These are phyloP conservation scores for Neopestalotiopsis sp. DNA, from an alignment of 2,329 filamentous ascomycete species.

Conservation along the genomic window DNA sequence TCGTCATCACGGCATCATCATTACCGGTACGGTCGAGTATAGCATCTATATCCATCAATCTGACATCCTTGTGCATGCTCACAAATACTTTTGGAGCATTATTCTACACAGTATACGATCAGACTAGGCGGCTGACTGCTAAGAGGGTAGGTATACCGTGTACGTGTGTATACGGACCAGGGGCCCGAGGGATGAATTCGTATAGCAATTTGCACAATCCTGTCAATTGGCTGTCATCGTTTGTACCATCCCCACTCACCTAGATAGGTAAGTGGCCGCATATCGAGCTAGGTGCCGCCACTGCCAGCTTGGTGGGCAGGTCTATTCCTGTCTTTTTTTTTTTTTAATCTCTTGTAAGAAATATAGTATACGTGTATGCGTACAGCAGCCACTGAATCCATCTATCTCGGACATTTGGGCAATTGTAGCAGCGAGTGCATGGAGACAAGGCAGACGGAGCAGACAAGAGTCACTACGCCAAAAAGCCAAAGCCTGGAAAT, in stretches of 20 bases:
- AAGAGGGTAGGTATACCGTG: neutral
- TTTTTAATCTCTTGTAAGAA: neutral
- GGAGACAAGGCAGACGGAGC: no score
- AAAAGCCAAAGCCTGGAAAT: neutral
- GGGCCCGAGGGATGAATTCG: neutral
- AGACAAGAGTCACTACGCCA: neutral
- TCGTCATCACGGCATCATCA: neutral
- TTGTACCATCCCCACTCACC: neutral
- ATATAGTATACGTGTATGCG: neutral
- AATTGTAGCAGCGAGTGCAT: no score
- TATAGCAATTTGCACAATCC: constrained; percentile 2
- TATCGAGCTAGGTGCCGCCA: neutral
- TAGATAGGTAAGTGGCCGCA: constrained; percentile 1
- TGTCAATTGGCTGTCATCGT: neutral
- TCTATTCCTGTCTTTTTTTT: neutral
- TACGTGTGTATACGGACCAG: neutral
- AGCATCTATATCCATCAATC: neutral
- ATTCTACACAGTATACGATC: neutral
- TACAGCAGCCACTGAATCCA: no score
- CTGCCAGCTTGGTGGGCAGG: neutral
- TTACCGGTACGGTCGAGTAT: neutral
- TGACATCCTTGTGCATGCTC: neutral
- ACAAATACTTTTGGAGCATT: neutral
- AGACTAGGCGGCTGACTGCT: neutral
- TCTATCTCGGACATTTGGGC: no score